Evolutionary conservation across 768 basidiomycete genomes (phyloP), one percentile per base, ranked within the genome.

Genomic region (Galerina marginata): DNA sequence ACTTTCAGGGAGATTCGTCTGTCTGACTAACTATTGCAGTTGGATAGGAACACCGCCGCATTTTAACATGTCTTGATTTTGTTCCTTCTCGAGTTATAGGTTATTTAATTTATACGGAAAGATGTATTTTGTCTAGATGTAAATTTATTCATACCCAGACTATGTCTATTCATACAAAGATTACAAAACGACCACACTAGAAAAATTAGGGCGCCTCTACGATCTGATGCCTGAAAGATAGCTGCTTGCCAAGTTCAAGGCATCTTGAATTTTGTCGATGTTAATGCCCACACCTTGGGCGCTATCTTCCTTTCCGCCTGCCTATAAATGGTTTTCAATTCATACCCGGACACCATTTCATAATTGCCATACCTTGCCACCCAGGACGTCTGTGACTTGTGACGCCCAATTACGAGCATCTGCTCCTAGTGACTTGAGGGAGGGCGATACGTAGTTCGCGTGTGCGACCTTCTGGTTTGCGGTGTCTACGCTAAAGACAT

Each of bases 241-340:
- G 10, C 58, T 37, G 44, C 63, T 66, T 46, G 71, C 71, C 33
- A 59, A 62, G 26, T 50, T 53, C 50, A 71, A 55, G n/a, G 71
- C 71, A 14, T 71, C 66, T 7, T 64, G 54, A 9, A 68, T 54
- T 45, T 67, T 68, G 52, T 65, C 62, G 33, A 44, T 42, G 42
- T 68, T 55, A 39, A 69, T 38, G 14, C 97, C 97, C 12, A 96
- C 87, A 25, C 97, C 97, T 69, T 96, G 94, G 2, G 91, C 91
- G 56, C 86, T 83, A 39, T 99, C 97, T 60, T 93, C 93, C 75
- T 96, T 98, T 12, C 97, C 97, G 56, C 97, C 97, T 53, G 94
- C 94, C 93, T 95, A 47, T 5, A 54, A 20, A 23, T 47, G 58
- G 9, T 54, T 56, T 60, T 25, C 52, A 39, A 61, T 53, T 53